Percentiles rank a stretch among this genome's conserved stretches.
Conservation (phyloP, 2,329 filamentous ascomycete genomes). For the Phialocephala sp. region DNA sequence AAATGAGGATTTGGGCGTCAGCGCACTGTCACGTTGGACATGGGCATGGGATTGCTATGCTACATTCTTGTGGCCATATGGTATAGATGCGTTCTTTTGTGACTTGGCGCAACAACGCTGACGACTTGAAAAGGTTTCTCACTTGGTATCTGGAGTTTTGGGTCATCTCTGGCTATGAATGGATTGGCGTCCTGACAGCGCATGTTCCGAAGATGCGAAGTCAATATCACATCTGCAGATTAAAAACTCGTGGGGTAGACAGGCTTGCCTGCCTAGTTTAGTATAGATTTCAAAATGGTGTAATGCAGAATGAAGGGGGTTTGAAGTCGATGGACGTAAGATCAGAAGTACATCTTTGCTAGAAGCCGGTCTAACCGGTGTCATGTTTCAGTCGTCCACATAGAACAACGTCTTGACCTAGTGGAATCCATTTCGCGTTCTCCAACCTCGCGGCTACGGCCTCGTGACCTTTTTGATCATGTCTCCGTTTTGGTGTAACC, state of each 20-base stretch:
- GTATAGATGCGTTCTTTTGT: background rate
- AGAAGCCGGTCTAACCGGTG: too few relatives aligned
- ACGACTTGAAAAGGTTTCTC: conserved; percentile 7
- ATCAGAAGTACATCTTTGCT: too few relatives aligned
- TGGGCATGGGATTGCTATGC: conserved; percentile 12
- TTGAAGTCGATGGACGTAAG: too few relatives aligned
- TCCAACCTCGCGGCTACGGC: conserved; percentile 16
- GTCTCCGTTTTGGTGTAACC: conserved; percentile 63
- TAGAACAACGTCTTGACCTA: conserved; percentile 29
- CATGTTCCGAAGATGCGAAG: background rate
- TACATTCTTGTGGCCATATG: conserved; percentile 14
- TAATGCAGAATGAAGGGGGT: too few relatives aligned
- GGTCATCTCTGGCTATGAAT: conserved; percentile 1
- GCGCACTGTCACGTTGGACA: conserved; percentile 7
- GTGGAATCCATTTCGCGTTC: conserved; percentile 23
- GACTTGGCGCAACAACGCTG: background rate
- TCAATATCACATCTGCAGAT: background rate
- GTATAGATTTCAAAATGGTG: background rate
- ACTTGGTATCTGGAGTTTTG: conserved; percentile 10
- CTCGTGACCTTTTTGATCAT: conserved; percentile 13
- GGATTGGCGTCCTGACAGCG: conserved; percentile 10
- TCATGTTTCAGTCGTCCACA: conserved; percentile 20
- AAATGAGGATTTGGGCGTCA: conserved; percentile 12
- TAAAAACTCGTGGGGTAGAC: background rate
- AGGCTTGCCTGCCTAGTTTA: too few relatives aligned